Percentiles rank a stretch among this genome's conserved stretches.
Evolutionary conservation across 2,329 filamentous ascomycete genomes (phyloP).

Genomic region (Cladobotryum protrusum): DNA sequence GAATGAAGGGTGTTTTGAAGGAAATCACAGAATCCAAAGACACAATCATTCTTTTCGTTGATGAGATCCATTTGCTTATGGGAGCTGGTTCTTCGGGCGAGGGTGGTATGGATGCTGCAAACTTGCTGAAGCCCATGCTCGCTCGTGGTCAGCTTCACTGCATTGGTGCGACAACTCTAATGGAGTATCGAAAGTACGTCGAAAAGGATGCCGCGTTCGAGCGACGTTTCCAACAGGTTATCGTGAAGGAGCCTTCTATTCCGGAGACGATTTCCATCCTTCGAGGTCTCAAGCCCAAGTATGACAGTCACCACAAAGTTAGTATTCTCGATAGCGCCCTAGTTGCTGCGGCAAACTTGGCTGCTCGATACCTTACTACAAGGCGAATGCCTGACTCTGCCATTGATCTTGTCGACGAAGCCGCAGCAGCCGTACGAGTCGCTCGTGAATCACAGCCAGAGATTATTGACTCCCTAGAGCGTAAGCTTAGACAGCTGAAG

Average conservation of each 20-base stretch:
- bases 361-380: conserved; percentile 86
- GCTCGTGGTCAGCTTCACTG: conserved; percentile 95
- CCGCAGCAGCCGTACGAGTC: conserved; percentile 91
- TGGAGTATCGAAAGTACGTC: conserved; percentile 97
- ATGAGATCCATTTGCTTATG: conserved; percentile 98
- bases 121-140: conserved; percentile 96
- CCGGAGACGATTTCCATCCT: conserved; percentile 93
- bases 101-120: conserved; percentile 97
- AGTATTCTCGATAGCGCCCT: conserved; percentile 93
- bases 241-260: conserved; percentile 90
- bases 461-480: conserved; percentile 88
- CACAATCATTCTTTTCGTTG: conserved; percentile 95
- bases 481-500: conserved; percentile 81
- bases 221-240: conserved; percentile 94
- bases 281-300: conserved; percentile 95
- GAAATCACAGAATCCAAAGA: conserved; percentile 93
- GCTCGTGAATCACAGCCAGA: conserved; percentile 95
- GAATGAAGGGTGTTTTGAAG: conserved; percentile 98
- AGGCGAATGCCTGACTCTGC: conserved; percentile 91
- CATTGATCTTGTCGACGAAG: conserved; percentile 93
- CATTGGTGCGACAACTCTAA: conserved; percentile 91
- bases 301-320: conserved; percentile 97
- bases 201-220: conserved; percentile 98
- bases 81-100: conserved; percentile 90
- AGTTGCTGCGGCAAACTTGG: conserved; percentile 83